phyloP scores from a whole-genome alignment of 2,329 filamentous ascomycete species.

The Neurospora sp. region DNA sequence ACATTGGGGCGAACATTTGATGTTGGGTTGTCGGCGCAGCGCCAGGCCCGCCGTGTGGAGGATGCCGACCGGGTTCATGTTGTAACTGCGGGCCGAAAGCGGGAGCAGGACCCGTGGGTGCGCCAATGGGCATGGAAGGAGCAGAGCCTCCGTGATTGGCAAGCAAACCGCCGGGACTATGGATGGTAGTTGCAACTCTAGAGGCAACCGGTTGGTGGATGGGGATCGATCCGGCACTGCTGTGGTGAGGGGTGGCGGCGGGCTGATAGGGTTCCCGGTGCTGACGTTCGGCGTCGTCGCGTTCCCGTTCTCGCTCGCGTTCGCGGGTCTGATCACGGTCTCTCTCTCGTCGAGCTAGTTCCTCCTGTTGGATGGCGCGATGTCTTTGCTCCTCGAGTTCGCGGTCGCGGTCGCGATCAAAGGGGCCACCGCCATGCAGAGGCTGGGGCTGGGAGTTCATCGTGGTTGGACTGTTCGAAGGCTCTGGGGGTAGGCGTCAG shows the following conservation, averaged over 20 bases:
- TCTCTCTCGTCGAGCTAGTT: conserved; percentile 27
- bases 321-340: conserved; percentile 15
- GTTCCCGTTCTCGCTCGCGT: conserved; percentile 38
- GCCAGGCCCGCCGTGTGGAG: conserved; percentile 42
- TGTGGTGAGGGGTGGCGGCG: conserved; percentile 65
- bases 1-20: conserved; percentile 47
- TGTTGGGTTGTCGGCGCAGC: conserved; percentile 36
- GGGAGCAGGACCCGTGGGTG: conserved; percentile 38
- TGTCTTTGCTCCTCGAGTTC: conserved; percentile 37
- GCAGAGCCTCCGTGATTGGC: conserved; percentile 57
- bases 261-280: conserved; percentile 56
- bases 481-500: conserved; percentile 7
- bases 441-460: conserved; percentile 40
- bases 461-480: conserved; percentile 9
- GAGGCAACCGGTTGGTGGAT: conserved; percentile 91
- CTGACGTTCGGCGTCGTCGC: conserved; percentile 54
- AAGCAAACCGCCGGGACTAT: conserved; percentile 83
- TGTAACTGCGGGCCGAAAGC: conserved; percentile 47
- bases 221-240: conserved; percentile 76
- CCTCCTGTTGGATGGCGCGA: conserved; percentile 36
- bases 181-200: conserved; percentile 69
- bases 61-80: conserved; percentile 38
- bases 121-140: conserved; percentile 41
- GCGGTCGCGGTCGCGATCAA: conserved; percentile 38
- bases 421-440: conserved; percentile 31